phyloP scores from a whole-genome alignment of 2,329 filamentous ascomycete species.

The Colletotrichum nymphaeae region DNA sequence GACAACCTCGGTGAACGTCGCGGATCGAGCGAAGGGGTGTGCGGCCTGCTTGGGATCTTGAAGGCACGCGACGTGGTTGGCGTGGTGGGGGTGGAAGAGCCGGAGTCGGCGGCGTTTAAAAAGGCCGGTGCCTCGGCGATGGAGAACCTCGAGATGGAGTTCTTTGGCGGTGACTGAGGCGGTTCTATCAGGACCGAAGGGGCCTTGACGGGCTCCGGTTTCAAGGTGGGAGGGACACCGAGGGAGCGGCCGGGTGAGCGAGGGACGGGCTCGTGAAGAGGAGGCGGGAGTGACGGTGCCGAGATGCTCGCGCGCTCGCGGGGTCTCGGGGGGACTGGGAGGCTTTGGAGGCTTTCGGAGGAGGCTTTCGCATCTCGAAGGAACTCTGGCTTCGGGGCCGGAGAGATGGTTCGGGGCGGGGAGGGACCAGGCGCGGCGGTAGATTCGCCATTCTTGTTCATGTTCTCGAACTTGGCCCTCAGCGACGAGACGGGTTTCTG shows the following conservation, averaged over 20 bases:
- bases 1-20: slow-evolving; percentile 60
- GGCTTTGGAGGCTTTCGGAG: slow-evolving; percentile 49
- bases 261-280: slow-evolving; percentile 36
- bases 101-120: slow-evolving; percentile 60
- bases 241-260: slow-evolving; percentile 51
- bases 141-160: slow-evolving; percentile 46
- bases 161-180: slow-evolving; percentile 75
- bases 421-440: slow-evolving; percentile 40
- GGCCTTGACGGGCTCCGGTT: slow-evolving; percentile 55
- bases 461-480: slow-evolving; percentile 83
- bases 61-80: slow-evolving; percentile 57
- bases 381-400: slow-evolving; percentile 54
- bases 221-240: slow-evolving; percentile 56
- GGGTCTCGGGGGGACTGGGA: slow-evolving; percentile 44
- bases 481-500: slow-evolving; percentile 87
- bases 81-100: slow-evolving; percentile 54
- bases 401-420: slow-evolving; percentile 48
- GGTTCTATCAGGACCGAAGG: slow-evolving; percentile 78
- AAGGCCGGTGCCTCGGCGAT: slow-evolving; percentile 56
- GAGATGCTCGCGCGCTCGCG: slow-evolving; percentile 36
- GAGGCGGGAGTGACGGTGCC: slow-evolving; percentile 37
- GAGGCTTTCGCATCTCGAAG: slow-evolving; percentile 54
- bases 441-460: slow-evolving; percentile 63
- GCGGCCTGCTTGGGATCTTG: slow-evolving; percentile 66
- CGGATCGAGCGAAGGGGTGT: slow-evolving; percentile 62